Base-by-base conservation (phyloP, 169 alveolate species). In the Babesia ovata region DNA sequence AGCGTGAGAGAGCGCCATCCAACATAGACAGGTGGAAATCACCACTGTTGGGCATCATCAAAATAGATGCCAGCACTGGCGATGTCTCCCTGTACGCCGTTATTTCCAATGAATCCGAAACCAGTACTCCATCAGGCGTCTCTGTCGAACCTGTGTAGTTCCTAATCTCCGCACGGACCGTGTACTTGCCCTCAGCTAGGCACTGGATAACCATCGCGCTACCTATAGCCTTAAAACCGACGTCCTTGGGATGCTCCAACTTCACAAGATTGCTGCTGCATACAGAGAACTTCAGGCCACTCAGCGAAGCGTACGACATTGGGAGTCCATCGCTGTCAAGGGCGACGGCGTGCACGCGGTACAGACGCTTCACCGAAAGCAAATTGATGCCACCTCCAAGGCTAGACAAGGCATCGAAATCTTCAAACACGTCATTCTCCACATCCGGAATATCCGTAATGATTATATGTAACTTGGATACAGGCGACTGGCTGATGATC, bases 111-210 rank as follows among this genome's bases (percentile, higher is more conserved):
- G 63, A 46, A 11, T 59, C 81, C 50, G 70, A n/a, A 13, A 71
- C 61, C 50, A 71, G 28, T 2, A 60, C 12, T 1, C 81, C 72
- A 24, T 56, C 50, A 6, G 72, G 33, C 6, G 16, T 46, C 2
- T 26, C 45, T 3, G 58, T 7, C 16, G 21, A 0, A 7, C 60
- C 50, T 14, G 26, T n/a, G 65, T 2, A 67, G 72, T 71, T 71
- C 26, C 54, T 39, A 45, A 71, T 71, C 71, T 71, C 81, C 0
- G 72, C 81, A 8, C 63, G 48, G 61, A 71, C 29, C 48, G 81
- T 71, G 63, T 71, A 71, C 28, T 53, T 56, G 36, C 81, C 81
- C 60, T 71, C 81, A 24, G 81, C 70, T 3, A 56, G 45, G 42
- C 70, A 60, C 33, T 60, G 70, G 16, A 71, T 28, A 12, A 54